Percentiles rank a stretch among this genome's conserved stretches.
Evolutionary conservation across 139 green algal genomes (phyloP).

Genomic region (Asterochloris sp.): DNA sequence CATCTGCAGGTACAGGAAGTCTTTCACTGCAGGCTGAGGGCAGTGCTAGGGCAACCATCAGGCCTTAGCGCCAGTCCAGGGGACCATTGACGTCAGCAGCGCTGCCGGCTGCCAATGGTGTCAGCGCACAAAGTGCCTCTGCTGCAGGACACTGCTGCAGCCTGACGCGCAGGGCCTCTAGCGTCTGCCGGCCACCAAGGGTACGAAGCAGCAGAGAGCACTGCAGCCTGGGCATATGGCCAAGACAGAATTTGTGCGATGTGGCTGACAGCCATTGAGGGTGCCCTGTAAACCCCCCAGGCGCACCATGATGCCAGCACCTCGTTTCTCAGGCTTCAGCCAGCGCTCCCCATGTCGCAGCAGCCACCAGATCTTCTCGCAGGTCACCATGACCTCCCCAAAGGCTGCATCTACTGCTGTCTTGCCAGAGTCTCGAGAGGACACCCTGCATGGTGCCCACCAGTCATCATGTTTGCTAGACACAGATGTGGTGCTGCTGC

Average conservation of each 20-base stretch:
- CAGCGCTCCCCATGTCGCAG: constrained; percentile 74
- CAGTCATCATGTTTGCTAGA: background rate
- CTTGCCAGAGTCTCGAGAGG: constrained; percentile 91
- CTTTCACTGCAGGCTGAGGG: no score
- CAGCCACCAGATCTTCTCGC: constrained; percentile 97
- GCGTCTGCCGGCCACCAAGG: no score
- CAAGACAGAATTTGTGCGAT: no score
- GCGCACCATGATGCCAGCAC: constrained; percentile 76
- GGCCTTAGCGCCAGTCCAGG: no score
- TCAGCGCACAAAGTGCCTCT: no score
- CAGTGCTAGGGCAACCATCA: no score
- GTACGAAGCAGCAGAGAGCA: no score
- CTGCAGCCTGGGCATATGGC: no score
- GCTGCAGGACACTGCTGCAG: background rate
- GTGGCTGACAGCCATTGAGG: no score
- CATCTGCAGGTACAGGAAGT: constrained; percentile 51
- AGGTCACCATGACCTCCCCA: constrained; percentile 93
- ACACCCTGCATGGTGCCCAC: constrained; percentile 57
- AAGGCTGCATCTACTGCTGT: constrained; percentile 91
- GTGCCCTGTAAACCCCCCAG: background rate
- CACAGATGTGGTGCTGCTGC: background rate
- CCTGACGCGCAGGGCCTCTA: background rate
- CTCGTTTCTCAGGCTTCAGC: constrained; percentile 77
- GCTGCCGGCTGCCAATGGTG: no score
- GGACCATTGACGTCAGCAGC: no score